Base-by-base conservation (phyloP, 495 filamentous ascomycete genomes). In the Aspergillus leporis region DNA sequence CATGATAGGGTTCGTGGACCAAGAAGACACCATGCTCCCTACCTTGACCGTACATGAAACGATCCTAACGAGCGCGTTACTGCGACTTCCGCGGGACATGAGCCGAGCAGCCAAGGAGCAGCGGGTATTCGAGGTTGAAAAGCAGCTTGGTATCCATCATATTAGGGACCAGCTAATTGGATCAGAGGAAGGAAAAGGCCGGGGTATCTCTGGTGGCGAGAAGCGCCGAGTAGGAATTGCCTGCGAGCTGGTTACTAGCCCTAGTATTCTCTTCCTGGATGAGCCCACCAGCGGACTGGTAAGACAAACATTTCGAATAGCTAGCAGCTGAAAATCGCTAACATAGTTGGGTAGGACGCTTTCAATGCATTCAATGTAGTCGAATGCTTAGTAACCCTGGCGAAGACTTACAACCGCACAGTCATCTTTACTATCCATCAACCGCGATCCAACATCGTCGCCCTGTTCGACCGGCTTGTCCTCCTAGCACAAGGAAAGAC, bases 341-440 rank as follows among this genome's bases (percentile, higher is more conserved):
- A 64, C 51, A 55, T 28, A 14, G 8, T 53, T 55, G 6, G 16
- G 22, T 50, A 76, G 73, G 94, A 98, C 74, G 90, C 94, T 4
- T 98, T 85, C 77, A 98, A 98, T 67, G 93, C 93, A 0, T 98
- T 93, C 78, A 98, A 98, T 55, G 93, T 97, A 7, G 87, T 98
- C 25, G 94, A 98, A 70, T 97, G 93, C 64, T 80, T 98, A 38
- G 94, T 98, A 41, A 97, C 90, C 5, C 74, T 98, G 47, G 94
- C 94, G 18, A 96, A 94, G 78, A 93, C 87, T 30, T 98, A 97
- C 78, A 93, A 96, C 69, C 84, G 94, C 48, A 98, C 94, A 0
- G 90, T 98, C 58, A 89, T 98, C 56, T 97, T 98, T 78, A 98
- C 94, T 5, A 98, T 98, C 61, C 94, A 98, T 73, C 94, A 98